Conservation (phyloP, 2,329 filamentous ascomycete species). For the Tolypocladium tropicale region DNA sequence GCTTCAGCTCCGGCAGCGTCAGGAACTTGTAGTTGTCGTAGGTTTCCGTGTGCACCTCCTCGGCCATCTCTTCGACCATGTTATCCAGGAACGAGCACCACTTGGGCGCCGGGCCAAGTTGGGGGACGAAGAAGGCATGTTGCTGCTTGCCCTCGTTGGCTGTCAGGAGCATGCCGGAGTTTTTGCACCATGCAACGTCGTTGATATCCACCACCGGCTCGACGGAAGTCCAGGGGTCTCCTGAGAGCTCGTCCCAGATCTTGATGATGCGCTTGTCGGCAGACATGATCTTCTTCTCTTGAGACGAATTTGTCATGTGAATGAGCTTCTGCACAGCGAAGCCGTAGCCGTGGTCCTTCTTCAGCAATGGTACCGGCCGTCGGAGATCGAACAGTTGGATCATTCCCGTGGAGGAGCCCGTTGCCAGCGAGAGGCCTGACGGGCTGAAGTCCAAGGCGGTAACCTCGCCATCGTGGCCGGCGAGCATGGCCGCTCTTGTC, state of each 20-base stretch:
- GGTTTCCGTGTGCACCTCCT: slow-evolving; percentile 65
- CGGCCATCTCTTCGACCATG: slow-evolving; percentile 97
- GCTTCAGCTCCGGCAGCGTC: slow-evolving; percentile 74
- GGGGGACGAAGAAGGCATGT: slow-evolving; percentile 89
- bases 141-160: slow-evolving; percentile 95
- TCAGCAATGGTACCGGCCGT: slow-evolving; percentile 72
- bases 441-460: slow-evolving; percentile 81
- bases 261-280: slow-evolving; percentile 96
- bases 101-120: slow-evolving; percentile 81
- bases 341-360: slow-evolving; percentile 93
- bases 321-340: slow-evolving; percentile 82
- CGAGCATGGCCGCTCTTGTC: slow-evolving; percentile 67
- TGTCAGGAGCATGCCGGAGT: slow-evolving; percentile 90
- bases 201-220: slow-evolving; percentile 94
- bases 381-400: slow-evolving; percentile 88
- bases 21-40: slow-evolving; percentile 99
- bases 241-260: slow-evolving; percentile 78
- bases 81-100: slow-evolving; percentile 98
- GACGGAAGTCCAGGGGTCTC: slow-evolving; percentile 87
- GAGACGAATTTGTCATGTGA: slow-evolving; percentile 59
- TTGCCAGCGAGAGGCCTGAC: slow-evolving; percentile 74
- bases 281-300: slow-evolving; percentile 80
- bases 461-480: slow-evolving; percentile 59
- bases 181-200: slow-evolving; percentile 82
- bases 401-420: slow-evolving; percentile 79